Evolutionary conservation across 1,139 yeast species (phyloP).

Genomic region (Candida gigantensis): DNA sequence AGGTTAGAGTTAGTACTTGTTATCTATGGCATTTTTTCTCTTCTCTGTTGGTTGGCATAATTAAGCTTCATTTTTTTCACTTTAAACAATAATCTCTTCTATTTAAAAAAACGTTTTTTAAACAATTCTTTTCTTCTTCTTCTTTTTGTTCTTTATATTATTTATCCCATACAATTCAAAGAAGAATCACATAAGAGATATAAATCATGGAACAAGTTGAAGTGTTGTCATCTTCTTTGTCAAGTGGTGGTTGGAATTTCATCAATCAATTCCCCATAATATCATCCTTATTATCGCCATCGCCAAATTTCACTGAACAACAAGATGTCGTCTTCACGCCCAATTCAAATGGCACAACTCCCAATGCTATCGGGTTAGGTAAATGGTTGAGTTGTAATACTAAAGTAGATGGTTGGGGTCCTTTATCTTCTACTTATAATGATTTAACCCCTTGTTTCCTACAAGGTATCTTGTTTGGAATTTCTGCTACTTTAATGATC

Average conservation of each 20-base stretch:
- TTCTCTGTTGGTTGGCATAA: too few species aligned
- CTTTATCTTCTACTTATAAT: conserved; percentile 55
- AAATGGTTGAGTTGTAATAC: conserved; percentile 19
- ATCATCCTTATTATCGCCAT: conserved; percentile 1
- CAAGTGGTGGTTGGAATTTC: conserved; percentile 13
- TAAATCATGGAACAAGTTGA: conserved; percentile 16
- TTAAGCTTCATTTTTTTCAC: too few species aligned
- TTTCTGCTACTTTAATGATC: conserved; percentile 54
- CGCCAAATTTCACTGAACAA: background rate
- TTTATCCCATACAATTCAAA: too few species aligned
- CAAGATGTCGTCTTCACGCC: background rate
- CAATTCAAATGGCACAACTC: background rate
- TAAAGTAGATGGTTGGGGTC: conserved; percentile 72
- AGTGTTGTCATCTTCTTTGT: conserved; percentile 6
- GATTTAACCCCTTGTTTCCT: conserved; percentile 84
- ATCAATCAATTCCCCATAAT: conserved; percentile 12
- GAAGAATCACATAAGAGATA: background rate
- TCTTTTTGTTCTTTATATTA: background rate
- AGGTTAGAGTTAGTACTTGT: too few species aligned
- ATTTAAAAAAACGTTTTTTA: too few species aligned
- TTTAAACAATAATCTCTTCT: too few species aligned
- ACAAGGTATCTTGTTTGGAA: conserved; percentile 64
- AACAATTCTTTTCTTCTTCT: background rate
- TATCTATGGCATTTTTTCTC: too few species aligned
- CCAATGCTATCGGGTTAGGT: too few species aligned